Base-by-base conservation (phyloP, 225 moss, liverwort and hornwort species). In the Bryoerythrophyllum caledonicum region DNA sequence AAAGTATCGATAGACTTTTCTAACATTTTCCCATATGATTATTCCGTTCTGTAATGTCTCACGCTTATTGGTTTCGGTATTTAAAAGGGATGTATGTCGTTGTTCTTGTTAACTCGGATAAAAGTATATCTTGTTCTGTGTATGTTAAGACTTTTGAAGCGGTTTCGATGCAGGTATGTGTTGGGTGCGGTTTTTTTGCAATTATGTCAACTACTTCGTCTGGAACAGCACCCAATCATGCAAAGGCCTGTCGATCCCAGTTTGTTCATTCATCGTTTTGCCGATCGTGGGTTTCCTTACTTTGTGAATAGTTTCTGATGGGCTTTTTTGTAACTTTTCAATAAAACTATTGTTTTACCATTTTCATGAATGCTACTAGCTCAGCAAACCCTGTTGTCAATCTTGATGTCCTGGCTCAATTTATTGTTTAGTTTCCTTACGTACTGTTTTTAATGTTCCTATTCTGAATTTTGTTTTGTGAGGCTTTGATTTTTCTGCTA, bases 221-320 rank as follows among this genome's bases (percentile, higher is more conserved):
- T 99, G 70, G 95, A 99, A 71, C 91, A 95, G 76, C 99, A 99
- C 68, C 99, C 94, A 6, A 92, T 99, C 62, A 95, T 99, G 91
- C 99, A 99, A 75, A 95, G 93, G 62, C 99, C 99, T 68, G 93
- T 99, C 69, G 99, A 99, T 86, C 99, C 99, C 65, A 99, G 99
- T 84, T 86, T 99, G 38, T 99, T 99, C 77, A 99, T 99, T 60
- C 99, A 99, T 92, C 91, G 99, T 65, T 99, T 99, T 84, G 93
- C 95, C 72, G 99, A 99, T 43, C 90, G 99, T 99, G 83, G 24
- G 93, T 81, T 83, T 6, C 49, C 56, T 59, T 73, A 35, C 71
- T 34, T 79, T 70, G 17, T 64, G 40, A 75, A 27, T 48, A 21
- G 1, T 43, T 78, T 49, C 28, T 68, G 2, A 67, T 61, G 28